A percentile compares a stretch with the other conserved stretches of the same genome.
Evolutionary conservation across 2,329 filamentous ascomycete genomes (phyloP).

Genomic region (Elsinoe perseae): DNA sequence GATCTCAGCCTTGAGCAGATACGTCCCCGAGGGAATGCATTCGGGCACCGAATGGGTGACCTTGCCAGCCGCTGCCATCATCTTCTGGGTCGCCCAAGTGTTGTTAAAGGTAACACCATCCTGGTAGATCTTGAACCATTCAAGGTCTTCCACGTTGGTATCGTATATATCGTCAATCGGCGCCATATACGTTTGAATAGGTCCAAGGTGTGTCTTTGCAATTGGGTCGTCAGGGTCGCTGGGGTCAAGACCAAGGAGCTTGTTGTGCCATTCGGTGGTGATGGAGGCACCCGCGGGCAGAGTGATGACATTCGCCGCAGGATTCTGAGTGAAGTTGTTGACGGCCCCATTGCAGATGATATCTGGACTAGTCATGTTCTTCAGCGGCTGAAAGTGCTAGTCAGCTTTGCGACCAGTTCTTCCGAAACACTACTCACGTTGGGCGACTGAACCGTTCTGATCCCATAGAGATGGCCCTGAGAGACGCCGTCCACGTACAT

Average conservation of each 20-base stretch:
- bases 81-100: conserved; percentile 3
- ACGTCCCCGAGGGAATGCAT: background rate
- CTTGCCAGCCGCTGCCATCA: background rate
- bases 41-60: background rate
- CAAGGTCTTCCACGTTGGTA: background rate
- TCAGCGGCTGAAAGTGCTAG: background rate
- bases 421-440: background rate
- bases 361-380: background rate
- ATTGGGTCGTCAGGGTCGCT: background rate
- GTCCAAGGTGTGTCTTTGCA: background rate
- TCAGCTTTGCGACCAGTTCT: background rate
- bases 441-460: background rate
- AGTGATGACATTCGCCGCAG: background rate
- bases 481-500: background rate
- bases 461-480: background rate
- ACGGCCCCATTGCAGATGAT: conserved; percentile 10
- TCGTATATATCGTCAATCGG: conserved; percentile 2
- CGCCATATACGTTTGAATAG: conserved; percentile 5
- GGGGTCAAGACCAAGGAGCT: background rate
- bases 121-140: conserved; percentile 11
- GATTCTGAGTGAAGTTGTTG: conserved; percentile 6
- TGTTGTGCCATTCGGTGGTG: conserved; percentile 8
- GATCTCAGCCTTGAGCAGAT: background rate
- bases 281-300: background rate
- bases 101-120: conserved; percentile 4